phyloP scores from a whole-genome alignment of 768 basidiomycete species.

The Hygrophoropsis aurantiaca region DNA sequence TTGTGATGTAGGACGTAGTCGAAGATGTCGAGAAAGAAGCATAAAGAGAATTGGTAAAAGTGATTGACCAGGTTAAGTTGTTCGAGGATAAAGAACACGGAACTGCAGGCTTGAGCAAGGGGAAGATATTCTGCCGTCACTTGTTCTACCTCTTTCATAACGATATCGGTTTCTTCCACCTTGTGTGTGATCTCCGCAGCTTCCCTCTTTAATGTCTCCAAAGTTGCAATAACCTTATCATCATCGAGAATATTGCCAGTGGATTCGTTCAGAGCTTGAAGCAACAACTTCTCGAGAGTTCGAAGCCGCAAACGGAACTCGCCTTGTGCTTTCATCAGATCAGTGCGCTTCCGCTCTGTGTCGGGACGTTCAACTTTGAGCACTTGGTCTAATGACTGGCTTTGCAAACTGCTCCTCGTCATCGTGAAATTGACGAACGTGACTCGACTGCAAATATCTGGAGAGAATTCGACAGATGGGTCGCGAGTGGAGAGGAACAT shows the following conservation, averaged over 20 bases:
- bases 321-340: conserved; percentile 97
- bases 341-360: conserved; percentile 92
- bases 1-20: conserved; percentile 92
- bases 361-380: conserved; percentile 97
- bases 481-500: conserved; percentile 99
- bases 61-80: conserved; percentile 93
- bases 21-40: conserved; percentile 98
- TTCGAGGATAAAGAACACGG: conserved; percentile 95
- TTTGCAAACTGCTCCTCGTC: conserved; percentile 98
- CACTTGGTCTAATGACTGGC: conserved; percentile 95
- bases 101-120: conserved; percentile 92
- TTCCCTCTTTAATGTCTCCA: conserved; percentile 94
- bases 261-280: conserved; percentile 96
- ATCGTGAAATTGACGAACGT: conserved; percentile 97
- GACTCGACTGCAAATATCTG: conserved; percentile 97
- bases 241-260: conserved; percentile 97
- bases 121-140: conserved; percentile 95
- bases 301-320: conserved; percentile 93
- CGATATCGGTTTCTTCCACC: conserved; percentile 92
- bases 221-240: conserved; percentile 95
- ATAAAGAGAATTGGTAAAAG: conserved; percentile 98
- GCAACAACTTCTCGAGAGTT: conserved; percentile 86
- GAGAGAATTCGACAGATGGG: conserved; percentile 96
- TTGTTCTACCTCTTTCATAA: conserved; percentile 95
- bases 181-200: conserved; percentile 95